A percentile compares a stretch with the other conserved stretches of the same genome.
These are phyloP conservation scores for Alternaria novae-zelandiae DNA, from an alignment of 2,329 filamentous ascomycete species.

Conservation along the genomic window DNA sequence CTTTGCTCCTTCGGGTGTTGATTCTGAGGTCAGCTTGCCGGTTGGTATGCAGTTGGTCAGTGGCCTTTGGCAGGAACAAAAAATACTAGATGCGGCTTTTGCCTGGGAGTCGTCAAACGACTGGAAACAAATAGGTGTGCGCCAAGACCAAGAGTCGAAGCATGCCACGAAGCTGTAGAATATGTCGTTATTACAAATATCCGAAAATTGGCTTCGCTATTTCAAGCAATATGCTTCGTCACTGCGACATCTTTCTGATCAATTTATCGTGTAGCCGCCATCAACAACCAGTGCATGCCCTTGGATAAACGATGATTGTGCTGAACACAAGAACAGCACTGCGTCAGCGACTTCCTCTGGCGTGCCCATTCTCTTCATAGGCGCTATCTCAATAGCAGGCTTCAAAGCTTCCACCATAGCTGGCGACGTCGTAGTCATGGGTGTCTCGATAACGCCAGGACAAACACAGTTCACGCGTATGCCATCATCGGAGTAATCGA, in stretches of 20 bases:
- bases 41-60: constrained; percentile 51
- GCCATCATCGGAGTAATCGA: constrained; percentile 58
- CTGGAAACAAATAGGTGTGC: constrained; percentile 25
- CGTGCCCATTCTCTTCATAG: constrained; percentile 56
- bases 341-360: constrained; percentile 63
- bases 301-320: constrained; percentile 61
- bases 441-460: constrained; percentile 58
- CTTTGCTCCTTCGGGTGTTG: constrained; percentile 30
- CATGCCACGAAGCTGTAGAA: constrained; percentile 19
- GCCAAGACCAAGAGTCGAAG: constrained; percentile 4
- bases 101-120: constrained; percentile 39
- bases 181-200: neutral
- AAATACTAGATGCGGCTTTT: constrained; percentile 33
- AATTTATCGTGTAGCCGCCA: constrained; percentile 48
- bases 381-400: constrained; percentile 53
- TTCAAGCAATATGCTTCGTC: neutral
- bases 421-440: constrained; percentile 36
- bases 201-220: neutral
- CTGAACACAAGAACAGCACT: constrained; percentile 59
- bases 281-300: constrained; percentile 58
- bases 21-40: constrained; percentile 37
- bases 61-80: constrained; percentile 46
- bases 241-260: neutral
- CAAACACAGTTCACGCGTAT: constrained; percentile 68
- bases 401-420: constrained; percentile 42